Conservation (phyloP, 1,284 basidiomycete species). For the Gomphus bonarii region DNA sequence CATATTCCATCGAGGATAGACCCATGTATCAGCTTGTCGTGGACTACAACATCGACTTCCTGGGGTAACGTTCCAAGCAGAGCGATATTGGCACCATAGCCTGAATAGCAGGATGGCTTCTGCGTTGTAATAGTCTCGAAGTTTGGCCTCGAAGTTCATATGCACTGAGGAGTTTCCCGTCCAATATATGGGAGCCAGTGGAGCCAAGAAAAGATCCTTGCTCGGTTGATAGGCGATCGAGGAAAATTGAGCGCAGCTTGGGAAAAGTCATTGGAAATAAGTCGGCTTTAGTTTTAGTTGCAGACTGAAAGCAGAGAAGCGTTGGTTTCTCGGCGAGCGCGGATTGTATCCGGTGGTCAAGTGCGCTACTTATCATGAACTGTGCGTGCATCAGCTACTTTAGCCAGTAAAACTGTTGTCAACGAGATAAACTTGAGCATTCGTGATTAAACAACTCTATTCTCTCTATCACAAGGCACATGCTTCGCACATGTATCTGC, state of each 20-base stretch:
- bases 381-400: too few species aligned
- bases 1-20: slow-evolving; percentile 86
- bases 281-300: slow-evolving; percentile 30
- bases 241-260: slow-evolving; percentile 44
- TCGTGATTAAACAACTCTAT: too few species aligned
- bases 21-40: slow-evolving; percentile 92
- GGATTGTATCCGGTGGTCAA: too few species aligned
- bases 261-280: slow-evolving; percentile 89
- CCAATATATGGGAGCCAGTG: slow-evolving; percentile 83
- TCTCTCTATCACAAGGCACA: too few species aligned
- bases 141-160: slow-evolving; percentile 54
- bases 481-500: too few species aligned
- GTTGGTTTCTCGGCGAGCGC: too few species aligned
- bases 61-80: slow-evolving; percentile 83
- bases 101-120: slow-evolving; percentile 82
- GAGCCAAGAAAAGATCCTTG: slow-evolving; percentile 66
- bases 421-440: too few species aligned
- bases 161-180: slow-evolving; percentile 61
- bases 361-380: too few species aligned
- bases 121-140: slow-evolving; percentile 53
- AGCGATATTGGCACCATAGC: slow-evolving; percentile 91
- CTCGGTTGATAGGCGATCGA: slow-evolving; percentile 39
- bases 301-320: too few species aligned
- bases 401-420: too few species aligned
- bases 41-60: slow-evolving; percentile 67